A percentile compares a stretch with the other conserved stretches of the same genome.
These are phyloP conservation scores for Sarocladiaceae sp. DNA, from an alignment of 2,329 filamentous ascomycete species.

Conservation along the genomic window DNA sequence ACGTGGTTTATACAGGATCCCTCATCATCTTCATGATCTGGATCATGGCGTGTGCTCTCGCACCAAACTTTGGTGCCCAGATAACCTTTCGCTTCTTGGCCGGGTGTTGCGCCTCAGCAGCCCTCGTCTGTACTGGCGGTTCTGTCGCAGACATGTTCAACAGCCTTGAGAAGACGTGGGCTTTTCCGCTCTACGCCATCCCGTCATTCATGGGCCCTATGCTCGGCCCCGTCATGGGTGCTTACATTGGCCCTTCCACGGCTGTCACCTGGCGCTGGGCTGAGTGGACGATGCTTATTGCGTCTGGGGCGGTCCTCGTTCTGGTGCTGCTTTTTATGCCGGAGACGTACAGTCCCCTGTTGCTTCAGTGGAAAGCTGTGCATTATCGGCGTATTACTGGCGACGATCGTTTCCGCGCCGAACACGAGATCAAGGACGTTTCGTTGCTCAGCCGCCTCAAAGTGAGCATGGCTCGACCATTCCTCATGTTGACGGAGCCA, in stretches of 20 bases:
- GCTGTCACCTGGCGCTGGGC: conserved; percentile 53
- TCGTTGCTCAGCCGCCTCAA: conserved; percentile 47
- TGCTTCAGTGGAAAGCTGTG: conserved; percentile 54
- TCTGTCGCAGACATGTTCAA: conserved; percentile 34
- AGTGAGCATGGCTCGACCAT: conserved; percentile 36
- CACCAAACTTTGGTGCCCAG: conserved; percentile 34
- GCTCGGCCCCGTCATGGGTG: conserved; percentile 40
- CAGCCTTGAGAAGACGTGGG: conserved; percentile 27
- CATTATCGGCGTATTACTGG: conserved; percentile 55
- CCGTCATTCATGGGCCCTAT: conserved; percentile 34
- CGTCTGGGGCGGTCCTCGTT: conserved; percentile 49
- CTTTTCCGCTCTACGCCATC: conserved; percentile 40
- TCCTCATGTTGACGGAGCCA: conserved; percentile 30
- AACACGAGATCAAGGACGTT: conserved; percentile 50
- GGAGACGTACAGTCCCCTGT: conserved; percentile 54
- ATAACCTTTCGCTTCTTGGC: conserved; percentile 42
- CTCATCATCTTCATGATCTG: conserved; percentile 37
- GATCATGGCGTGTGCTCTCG: conserved; percentile 36
- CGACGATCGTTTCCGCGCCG: conserved; percentile 54
- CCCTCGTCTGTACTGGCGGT: conserved; percentile 35
- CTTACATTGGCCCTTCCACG: conserved; percentile 57
- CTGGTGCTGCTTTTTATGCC: conserved; percentile 55
- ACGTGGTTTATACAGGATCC: conserved; percentile 31
- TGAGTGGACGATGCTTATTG: conserved; percentile 61
- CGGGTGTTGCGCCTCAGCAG: conserved; percentile 38